Conservation (phyloP, 179 eudicot species). For the Monotropa hypopitys region DNA sequence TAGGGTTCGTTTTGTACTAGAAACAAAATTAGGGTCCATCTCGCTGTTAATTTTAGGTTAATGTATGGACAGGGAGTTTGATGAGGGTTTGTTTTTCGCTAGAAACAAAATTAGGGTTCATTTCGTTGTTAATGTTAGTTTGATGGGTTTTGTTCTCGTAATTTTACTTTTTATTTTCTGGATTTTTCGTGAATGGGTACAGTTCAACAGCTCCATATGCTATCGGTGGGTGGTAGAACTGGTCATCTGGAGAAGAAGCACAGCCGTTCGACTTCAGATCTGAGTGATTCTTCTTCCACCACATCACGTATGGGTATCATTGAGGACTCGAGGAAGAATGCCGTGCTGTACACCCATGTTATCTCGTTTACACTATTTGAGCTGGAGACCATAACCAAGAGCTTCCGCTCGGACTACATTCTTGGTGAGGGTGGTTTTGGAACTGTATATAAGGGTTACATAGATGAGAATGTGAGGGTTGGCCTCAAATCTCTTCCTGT, state of each 20-base stretch:
- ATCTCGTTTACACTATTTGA: conserved; percentile 55
- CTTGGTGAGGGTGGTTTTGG: conserved; percentile 71
- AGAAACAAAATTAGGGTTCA: not conserved
- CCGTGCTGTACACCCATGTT: conserved; percentile 48
- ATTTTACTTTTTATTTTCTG: not conserved
- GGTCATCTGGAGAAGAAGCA: conserved; percentile 22
- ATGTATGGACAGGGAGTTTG: not conserved
- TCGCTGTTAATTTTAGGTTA: not conserved
- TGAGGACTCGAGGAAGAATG: conserved; percentile 46
- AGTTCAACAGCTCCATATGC: conserved; percentile 51
- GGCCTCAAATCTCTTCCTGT: conserved; percentile 72
- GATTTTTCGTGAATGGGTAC: conserved; percentile 3
- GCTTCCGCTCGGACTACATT: conserved; percentile 63
- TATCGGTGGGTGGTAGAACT: conserved; percentile 9
- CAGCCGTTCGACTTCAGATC: conserved; percentile 39
- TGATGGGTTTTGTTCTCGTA: not conserved
- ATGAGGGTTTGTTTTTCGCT: not conserved
- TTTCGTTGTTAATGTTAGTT: not conserved
- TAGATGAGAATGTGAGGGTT: conserved; percentile 63
- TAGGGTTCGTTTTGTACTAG: not conserved
- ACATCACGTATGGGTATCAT: conserved; percentile 13
- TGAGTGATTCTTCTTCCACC: conserved; percentile 39
- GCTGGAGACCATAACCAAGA: conserved; percentile 67
- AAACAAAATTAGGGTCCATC: not conserved
- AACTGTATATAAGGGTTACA: conserved; percentile 65